Conservation (phyloP, 2,329 filamentous ascomycete genomes). For the Botryotinia globosa region DNA sequence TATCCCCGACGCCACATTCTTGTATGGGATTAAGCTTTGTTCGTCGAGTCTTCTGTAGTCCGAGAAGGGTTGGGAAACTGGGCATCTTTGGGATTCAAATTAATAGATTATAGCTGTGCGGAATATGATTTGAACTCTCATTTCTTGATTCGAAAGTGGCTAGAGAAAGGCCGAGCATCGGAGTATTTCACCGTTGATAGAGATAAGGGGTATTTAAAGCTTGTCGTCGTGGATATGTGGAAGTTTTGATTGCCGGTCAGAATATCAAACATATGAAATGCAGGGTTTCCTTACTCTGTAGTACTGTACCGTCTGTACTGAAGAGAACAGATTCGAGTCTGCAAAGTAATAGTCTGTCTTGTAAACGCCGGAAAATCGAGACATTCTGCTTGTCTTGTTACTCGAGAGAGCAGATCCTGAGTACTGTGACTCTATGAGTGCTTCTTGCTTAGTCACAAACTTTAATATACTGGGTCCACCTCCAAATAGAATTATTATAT, state of each 20-base stretch:
- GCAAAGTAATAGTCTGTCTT: background rate
- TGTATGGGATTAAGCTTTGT: background rate
- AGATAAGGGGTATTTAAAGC: background rate
- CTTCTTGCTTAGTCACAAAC: background rate
- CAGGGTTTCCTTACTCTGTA: background rate
- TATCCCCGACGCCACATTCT: background rate
- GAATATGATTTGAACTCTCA: background rate
- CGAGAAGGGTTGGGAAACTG: background rate
- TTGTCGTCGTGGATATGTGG: background rate
- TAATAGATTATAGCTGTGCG: background rate
- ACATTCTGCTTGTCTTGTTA: background rate
- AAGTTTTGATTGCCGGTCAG: background rate
- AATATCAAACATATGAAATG: no score
- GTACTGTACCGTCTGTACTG: no score
- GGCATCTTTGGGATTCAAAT: background rate
- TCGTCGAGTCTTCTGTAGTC: background rate
- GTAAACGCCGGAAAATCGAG: background rate
- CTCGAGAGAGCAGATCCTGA: background rate
- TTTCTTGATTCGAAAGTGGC: no score
- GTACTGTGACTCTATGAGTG: no score
- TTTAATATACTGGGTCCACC: no score
- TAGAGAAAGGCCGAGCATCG: background rate
- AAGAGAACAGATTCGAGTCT: background rate
- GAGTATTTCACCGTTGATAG: background rate
- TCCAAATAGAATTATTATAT: no score